These are phyloP conservation scores for Pseudopithomyces chartarum DNA, from an alignment of 2,329 filamentous ascomycete genomes.

Conservation along the genomic window DNA sequence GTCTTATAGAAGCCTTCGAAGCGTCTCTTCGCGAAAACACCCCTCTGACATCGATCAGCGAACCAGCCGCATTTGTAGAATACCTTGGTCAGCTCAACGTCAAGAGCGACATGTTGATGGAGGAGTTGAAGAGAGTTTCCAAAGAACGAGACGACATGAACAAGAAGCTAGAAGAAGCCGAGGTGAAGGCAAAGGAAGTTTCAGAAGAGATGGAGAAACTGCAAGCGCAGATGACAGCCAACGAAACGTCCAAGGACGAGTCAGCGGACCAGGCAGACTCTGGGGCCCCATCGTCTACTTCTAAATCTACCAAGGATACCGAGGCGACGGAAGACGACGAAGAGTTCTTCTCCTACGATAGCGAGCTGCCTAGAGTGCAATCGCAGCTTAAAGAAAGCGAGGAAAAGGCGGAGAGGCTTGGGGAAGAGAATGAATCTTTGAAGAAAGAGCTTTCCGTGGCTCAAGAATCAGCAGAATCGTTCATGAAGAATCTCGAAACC, in stretches of 20 bases:
- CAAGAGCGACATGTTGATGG: constrained; percentile 90
- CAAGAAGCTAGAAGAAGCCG: constrained; percentile 72
- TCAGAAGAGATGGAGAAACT: constrained; percentile 67
- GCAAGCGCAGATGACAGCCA: constrained; percentile 39
- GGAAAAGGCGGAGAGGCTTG: constrained; percentile 72
- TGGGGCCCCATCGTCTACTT: constrained; percentile 27
- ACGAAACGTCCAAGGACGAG: constrained; percentile 30
- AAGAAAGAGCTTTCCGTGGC: constrained; percentile 72
- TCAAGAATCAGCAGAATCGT: constrained; percentile 64
- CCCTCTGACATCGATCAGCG: constrained; percentile 83
- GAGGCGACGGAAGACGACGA: constrained; percentile 57
- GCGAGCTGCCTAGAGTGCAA: constrained; percentile 82
- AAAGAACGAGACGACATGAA: constrained; percentile 80
- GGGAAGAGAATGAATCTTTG: constrained; percentile 69
- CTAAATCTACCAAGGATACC: constrained; percentile 30
- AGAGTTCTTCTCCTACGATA: constrained; percentile 92
- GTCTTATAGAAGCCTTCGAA: constrained; percentile 92
- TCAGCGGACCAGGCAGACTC: constrained; percentile 33
- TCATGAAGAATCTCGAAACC: constrained; percentile 66
- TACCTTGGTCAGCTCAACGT: constrained; percentile 86
- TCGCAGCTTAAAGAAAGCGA: constrained; percentile 72
- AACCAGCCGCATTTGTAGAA: constrained; percentile 82
- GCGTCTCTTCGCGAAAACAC: constrained; percentile 89
- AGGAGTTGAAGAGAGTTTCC: constrained; percentile 87
- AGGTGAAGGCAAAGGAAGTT: constrained; percentile 66